phyloP scores from a whole-genome alignment of 1,139 yeast species.

The Yamadazyma atmosphaerica region DNA sequence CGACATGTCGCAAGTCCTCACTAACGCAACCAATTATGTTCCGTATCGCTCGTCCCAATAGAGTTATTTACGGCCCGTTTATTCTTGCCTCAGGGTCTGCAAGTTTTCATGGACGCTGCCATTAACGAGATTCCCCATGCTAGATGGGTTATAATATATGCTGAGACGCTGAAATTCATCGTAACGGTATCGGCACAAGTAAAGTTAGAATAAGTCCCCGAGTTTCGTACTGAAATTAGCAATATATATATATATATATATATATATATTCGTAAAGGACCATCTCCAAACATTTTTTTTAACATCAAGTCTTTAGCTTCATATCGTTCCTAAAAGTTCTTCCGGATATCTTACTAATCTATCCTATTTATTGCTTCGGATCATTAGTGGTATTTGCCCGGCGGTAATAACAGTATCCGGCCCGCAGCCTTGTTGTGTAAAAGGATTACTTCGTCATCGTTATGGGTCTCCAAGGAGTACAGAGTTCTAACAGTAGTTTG shows the following conservation, averaged over 20 bases:
- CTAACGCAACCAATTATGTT: too few species aligned
- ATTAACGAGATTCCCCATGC: not conserved
- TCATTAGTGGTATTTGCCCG: too few species aligned
- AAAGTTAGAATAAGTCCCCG: not conserved
- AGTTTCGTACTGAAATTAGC: not conserved
- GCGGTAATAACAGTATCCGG: too few species aligned
- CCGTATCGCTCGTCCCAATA: too few species aligned
- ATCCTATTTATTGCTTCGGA: too few species aligned
- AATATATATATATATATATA: too few species aligned
- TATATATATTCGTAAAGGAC: too few species aligned
- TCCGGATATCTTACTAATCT: too few species aligned
- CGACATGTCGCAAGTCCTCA: too few species aligned
- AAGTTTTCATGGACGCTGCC: not conserved
- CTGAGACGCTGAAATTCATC: not conserved
- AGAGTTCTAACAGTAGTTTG: not conserved
- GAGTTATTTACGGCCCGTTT: slow-evolving; percentile 1
- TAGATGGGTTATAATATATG: not conserved
- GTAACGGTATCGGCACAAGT: not conserved
- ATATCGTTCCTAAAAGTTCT: too few species aligned
- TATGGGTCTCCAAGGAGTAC: slow-evolving; percentile 1
- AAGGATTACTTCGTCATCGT: not conserved
- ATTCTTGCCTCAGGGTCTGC: not conserved
- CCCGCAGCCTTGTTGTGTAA: too few species aligned
- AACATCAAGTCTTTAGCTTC: too few species aligned
- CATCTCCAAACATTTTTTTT: not conserved